Evolutionary conservation across 768 basidiomycete genomes (phyloP), one percentile per base, ranked within the genome.

Genomic region (Trametes meyenii): DNA sequence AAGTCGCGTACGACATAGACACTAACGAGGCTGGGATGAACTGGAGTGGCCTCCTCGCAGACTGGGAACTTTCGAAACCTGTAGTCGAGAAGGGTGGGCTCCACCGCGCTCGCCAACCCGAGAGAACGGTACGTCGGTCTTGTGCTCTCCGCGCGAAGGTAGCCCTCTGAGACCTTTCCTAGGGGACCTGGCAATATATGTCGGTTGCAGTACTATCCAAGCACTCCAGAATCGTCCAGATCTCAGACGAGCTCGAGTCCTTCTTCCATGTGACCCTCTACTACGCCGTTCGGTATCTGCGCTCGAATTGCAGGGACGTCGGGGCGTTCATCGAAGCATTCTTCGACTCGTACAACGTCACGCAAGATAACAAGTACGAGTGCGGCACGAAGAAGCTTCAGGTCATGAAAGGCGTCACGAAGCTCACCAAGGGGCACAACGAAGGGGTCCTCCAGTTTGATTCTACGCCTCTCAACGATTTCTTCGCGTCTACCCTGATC

Each of bases 131-230:
- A 38, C 11, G 58, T 46, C 26, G 24, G 3, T 17, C 35, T 36
- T 8, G 44, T 17, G 5, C 10, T 16, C n/a, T 50, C 1, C 19
- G 6, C 6, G 17, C 5, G 17, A 4, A 5, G 14, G n/a, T 26
- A 17, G 12, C 39, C 29, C 46, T 43, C 5, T 17, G 8, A 5
- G 16, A 5, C 19, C 24, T 8, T 43, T 4, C 19, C 43, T n/a
- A 67, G 66, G 63, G 66, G 1, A 67, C 66, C 19, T 64, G 63
- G 66, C 66, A 64, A 51, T 67, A 51, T 55, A 56, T 60, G 58
- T 58, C 60, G 0, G 62, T 59, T 8, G 39, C 21, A 0, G 52
- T 55, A 11, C 48, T 64, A 8, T 11, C 13, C 11, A 10, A 23
- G 12, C 7, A 36, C 13, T 16, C 45, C 0, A 49, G 57, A 24